phyloP scores from a whole-genome alignment of 352 stramenopile species.

The Phytophthora colocasiae region DNA sequence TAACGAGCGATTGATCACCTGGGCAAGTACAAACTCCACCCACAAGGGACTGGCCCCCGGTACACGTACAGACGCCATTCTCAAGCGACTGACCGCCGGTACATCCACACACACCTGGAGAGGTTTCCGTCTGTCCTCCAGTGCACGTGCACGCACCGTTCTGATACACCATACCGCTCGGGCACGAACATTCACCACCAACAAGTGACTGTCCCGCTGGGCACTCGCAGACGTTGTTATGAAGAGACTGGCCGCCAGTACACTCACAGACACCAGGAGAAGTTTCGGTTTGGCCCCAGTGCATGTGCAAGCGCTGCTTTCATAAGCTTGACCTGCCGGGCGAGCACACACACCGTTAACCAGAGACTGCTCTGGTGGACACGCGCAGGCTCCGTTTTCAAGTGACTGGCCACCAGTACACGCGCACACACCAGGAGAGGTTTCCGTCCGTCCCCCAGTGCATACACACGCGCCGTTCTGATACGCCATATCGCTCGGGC shows the following conservation, averaged over 20 bases:
- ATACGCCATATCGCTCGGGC: no score
- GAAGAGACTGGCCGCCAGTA: conserved; percentile 7
- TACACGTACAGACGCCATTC: neutral
- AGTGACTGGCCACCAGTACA: no score
- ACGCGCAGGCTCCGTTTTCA: no score
- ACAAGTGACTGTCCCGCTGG: neutral
- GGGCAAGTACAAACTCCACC: no score
- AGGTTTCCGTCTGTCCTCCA: no score
- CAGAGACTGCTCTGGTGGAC: no score
- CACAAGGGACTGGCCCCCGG: no score
- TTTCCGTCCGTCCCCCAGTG: no score
- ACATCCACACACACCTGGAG: neutral
- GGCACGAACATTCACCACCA: neutral
- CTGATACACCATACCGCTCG: neutral
- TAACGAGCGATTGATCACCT: no score
- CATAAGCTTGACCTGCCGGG: neutral
- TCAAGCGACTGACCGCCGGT: neutral
- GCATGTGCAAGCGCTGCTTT: neutral
- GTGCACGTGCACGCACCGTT: neutral
- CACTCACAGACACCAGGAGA: conserved; percentile 1
- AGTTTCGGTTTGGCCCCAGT: neutral
- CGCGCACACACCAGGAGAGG: no score
- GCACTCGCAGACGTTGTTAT: neutral
- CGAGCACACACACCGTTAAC: neutral
- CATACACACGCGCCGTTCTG: no score